A percentile compares a stretch with the other conserved stretches of the same genome.
These are phyloP conservation scores for Entrophospora sp. DNA, from an alignment of 192 early-diverging fungal species.

Conservation along the genomic window DNA sequence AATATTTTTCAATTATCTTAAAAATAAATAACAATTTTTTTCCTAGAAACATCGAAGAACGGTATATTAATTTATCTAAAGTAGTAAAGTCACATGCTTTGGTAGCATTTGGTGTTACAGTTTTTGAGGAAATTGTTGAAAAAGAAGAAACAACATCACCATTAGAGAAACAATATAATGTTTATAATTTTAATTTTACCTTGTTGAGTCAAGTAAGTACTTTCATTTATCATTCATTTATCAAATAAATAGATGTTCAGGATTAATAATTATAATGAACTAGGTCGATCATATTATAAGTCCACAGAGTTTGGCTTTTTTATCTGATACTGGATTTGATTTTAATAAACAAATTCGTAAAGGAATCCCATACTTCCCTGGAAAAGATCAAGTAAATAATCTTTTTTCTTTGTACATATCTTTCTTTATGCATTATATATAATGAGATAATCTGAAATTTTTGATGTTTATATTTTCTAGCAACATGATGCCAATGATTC, in stretches of 20 bases:
- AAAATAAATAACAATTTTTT: background rate
- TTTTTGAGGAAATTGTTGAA: slow-evolving; percentile 37
- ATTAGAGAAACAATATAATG: slow-evolving; percentile 24
- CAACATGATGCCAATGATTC: slow-evolving; percentile 27
- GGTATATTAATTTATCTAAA: slow-evolving; percentile 66
- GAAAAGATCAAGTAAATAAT: slow-evolving; percentile 30
- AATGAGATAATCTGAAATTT: too few relatives aligned
- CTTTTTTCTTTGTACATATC: too few relatives aligned
- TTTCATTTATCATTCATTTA: background rate
- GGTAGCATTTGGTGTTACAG: slow-evolving; percentile 73
- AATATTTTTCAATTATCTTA: slow-evolving; percentile 19
- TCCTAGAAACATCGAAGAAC: slow-evolving; percentile 65
- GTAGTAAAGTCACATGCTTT: slow-evolving; percentile 70
- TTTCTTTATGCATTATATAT: too few relatives aligned
- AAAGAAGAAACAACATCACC: background rate
- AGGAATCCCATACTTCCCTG: slow-evolving; percentile 74
- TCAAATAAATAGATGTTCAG: background rate
- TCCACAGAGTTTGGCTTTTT: slow-evolving; percentile 64
- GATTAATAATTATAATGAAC: background rate
- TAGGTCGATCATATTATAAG: slow-evolving; percentile 58
- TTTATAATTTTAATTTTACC: slow-evolving; percentile 55
- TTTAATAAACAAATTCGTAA: slow-evolving; percentile 64
- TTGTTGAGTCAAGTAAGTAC: slow-evolving; percentile 30
- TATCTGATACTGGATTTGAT: slow-evolving; percentile 81
- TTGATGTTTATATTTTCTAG: too few relatives aligned